Evolutionary conservation across 805 yeast genomes (phyloP).

Genomic region (Diddensiella caesifluorescens): DNA sequence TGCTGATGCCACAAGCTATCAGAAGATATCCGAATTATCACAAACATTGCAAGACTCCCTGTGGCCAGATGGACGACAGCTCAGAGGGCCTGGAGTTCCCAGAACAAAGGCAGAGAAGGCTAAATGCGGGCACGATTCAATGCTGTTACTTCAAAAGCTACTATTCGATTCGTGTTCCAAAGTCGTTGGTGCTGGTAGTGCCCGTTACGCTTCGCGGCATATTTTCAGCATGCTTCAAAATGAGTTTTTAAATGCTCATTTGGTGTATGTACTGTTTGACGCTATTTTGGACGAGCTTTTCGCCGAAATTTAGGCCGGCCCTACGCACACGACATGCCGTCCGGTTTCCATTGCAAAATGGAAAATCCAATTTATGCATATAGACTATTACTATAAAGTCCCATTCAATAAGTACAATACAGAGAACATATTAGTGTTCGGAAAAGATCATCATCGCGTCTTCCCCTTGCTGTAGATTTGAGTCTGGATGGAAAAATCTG

Average conservation of each 20-base stretch:
- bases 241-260: slow-evolving; percentile 59
- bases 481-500: too few relatives aligned
- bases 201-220: slow-evolving; percentile 55
- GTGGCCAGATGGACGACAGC: slow-evolving; percentile 50
- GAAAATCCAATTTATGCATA: too few relatives aligned
- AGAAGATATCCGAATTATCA: slow-evolving; percentile 16
- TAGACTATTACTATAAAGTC: too few relatives aligned
- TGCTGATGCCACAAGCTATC: slow-evolving; percentile 32
- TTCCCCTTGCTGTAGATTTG: too few relatives aligned
- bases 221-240: slow-evolving; percentile 69
- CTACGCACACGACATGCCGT: too few relatives aligned
- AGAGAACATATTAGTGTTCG: too few relatives aligned
- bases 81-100: slow-evolving; percentile 27
- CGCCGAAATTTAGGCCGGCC: slow-evolving; percentile 17
- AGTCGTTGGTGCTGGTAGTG: slow-evolving; percentile 64
- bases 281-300: slow-evolving; percentile 43
- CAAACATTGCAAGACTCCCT: slow-evolving; percentile 29
- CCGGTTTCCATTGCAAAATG: too few relatives aligned
- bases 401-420: too few relatives aligned
- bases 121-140: slow-evolving; percentile 54
- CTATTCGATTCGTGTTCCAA: slow-evolving; percentile 62
- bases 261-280: slow-evolving; percentile 57
- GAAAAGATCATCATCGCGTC: too few relatives aligned
- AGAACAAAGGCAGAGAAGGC: slow-evolving; percentile 49
- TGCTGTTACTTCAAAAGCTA: slow-evolving; percentile 48